Base-by-base conservation (phyloP, 2,329 filamentous ascomycete genomes). In the Cytospora leucostoma region DNA sequence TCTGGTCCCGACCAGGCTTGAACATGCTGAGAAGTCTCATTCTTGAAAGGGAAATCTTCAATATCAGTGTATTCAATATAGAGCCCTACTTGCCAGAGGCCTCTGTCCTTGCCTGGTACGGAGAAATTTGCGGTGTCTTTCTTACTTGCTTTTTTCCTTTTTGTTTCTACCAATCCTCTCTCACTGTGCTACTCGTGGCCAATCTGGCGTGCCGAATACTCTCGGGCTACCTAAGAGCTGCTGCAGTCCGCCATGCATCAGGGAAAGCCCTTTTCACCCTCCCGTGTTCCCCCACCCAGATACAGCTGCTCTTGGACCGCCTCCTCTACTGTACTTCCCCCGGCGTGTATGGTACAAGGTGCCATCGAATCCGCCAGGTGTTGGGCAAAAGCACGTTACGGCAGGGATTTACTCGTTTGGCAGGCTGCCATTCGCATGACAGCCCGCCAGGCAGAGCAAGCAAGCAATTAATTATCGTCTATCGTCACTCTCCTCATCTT, bases 241-340 rank as follows among this genome's bases (percentile, higher is more conserved):
- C 52, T 58, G 53, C 64, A 65, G 56, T 50, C 61, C 61, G 49
- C 32, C 51, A 61, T 65, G 56, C 64, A 58, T 61, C 58, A 61
- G 56, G 61, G 53, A 56, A 57, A 59, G 64, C 61, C 50, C 52
- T 59, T 59, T 34, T 49, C 51, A 60, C 38, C 38, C 56, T 37
- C 64, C 27, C 27, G 27, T 49, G 53, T 51, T 49, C 57, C 61
- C 61, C 64, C 56, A 59, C 64, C 49, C 59, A 54, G 52, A 47
- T 55, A 56, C 51, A 59, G 44, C 59, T 58, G 38, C 52, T 59
- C 44, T 54, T 60, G 52, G 59, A 56, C 62, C 44, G 51, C 34
- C 58, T 60, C 47, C 54, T 47, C 47, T 27, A 37, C 55, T 27
- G 27, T 27, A 27, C 34, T 19, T 55, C 53, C 62, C 59, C 58